A percentile compares a stretch with the other conserved stretches of the same genome.
Conservation (phyloP, 192 early-diverging fungal genomes). For the Linnemannia zychae region DNA sequence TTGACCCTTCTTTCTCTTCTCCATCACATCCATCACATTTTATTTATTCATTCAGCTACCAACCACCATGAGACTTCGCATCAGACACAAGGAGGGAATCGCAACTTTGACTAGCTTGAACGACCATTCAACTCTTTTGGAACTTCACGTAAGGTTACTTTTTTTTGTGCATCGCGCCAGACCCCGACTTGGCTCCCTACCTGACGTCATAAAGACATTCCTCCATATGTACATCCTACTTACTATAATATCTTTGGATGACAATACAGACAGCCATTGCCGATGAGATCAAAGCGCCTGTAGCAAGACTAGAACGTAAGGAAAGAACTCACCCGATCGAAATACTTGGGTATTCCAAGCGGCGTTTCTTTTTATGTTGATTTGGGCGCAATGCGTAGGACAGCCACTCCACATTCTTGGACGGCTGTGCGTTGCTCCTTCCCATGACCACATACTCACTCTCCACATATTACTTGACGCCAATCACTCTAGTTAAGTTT, state of each 20-base stretch:
- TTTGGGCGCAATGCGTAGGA: neutral
- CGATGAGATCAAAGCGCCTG: constrained; percentile 18
- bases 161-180: neutral
- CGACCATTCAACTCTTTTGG: constrained; percentile 33
- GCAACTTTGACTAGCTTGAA: constrained; percentile 44
- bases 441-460: neutral
- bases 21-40: neutral
- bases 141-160: constrained; percentile 39
- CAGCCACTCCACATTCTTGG: neutral
- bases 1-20: neutral
- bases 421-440: neutral
- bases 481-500: constrained; percentile 37
- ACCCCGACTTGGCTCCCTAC: neutral
- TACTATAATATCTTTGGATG: neutral
- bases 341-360: neutral
- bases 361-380: neutral
- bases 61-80: constrained; percentile 59
- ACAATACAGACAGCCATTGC: constrained; percentile 29
- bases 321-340: neutral
- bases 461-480: neutral
- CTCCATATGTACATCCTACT: neutral
- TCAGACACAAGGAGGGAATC: constrained; percentile 58
- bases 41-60: neutral
- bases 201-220: neutral
- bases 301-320: constrained; percentile 33